Conservation (phyloP, 805 yeast genomes). For the Monosporozyma siamensis region DNA sequence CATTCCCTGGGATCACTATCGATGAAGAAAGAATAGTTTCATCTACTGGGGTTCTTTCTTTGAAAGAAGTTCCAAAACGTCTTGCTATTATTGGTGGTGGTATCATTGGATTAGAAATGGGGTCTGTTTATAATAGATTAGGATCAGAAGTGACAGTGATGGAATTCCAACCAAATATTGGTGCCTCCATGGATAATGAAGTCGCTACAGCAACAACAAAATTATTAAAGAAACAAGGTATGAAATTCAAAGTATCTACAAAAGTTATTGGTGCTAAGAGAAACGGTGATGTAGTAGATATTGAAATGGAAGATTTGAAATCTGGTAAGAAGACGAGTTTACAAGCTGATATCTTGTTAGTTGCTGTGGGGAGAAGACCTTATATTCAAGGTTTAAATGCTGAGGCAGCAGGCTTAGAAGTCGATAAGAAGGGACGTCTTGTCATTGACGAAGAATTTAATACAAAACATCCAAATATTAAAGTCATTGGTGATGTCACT, state of each 20-base stretch:
- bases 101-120: slow-evolving; percentile 98
- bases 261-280: slow-evolving; percentile 83
- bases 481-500: slow-evolving; percentile 97
- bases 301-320: slow-evolving; percentile 85
- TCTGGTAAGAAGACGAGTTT: slow-evolving; percentile 67
- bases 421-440: slow-evolving; percentile 85
- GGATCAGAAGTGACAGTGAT: slow-evolving; percentile 93
- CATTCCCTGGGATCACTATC: slow-evolving; percentile 94
- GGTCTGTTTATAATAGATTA: slow-evolving; percentile 90
- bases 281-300: slow-evolving; percentile 79
- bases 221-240: slow-evolving; percentile 87
- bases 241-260: slow-evolving; percentile 85
- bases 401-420: slow-evolving; percentile 82
- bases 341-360: slow-evolving; percentile 88
- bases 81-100: slow-evolving; percentile 97
- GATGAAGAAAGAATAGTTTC: slow-evolving; percentile 97
- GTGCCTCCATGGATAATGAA: slow-evolving; percentile 98
- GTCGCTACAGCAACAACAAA: slow-evolving; percentile 85
- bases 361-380: slow-evolving; percentile 99
- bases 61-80: slow-evolving; percentile 86
- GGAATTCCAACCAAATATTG: slow-evolving; percentile 84
- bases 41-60: slow-evolving; percentile 82
- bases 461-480: slow-evolving; percentile 85
- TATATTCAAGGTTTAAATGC: slow-evolving; percentile 82
- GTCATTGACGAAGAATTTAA: slow-evolving; percentile 91